phyloP scores from a whole-genome alignment of 495 filamentous ascomycete genomes.

The Letharia columbiana region DNA sequence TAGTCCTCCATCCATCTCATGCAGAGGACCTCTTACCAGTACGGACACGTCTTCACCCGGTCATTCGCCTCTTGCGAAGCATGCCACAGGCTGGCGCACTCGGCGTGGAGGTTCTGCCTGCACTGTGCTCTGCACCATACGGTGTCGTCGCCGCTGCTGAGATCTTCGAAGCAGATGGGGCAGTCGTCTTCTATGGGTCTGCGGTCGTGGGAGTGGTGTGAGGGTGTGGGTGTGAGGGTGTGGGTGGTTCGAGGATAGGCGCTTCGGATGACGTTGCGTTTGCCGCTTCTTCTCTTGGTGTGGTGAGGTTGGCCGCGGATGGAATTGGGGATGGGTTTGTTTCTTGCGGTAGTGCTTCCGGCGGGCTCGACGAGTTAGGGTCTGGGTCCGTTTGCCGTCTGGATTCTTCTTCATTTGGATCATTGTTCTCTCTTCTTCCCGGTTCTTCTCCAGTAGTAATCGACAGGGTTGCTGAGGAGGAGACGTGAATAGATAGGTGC shows the following conservation, averaged over 20 bases:
- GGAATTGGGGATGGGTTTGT: neutral
- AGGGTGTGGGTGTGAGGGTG: neutral
- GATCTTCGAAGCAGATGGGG: conserved; percentile 11
- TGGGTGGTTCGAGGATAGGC: neutral
- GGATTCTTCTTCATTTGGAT: neutral
- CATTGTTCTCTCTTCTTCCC: neutral
- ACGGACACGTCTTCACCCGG: conserved; percentile 3
- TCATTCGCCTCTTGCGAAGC: neutral
- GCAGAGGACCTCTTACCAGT: neutral
- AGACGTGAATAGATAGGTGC: too few relatives aligned
- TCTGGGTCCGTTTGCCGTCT: neutral
- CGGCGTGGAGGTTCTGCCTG: conserved; percentile 7
- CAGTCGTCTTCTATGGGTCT: conserved; percentile 9
- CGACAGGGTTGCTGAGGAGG: too few relatives aligned
- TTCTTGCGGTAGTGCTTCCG: neutral
- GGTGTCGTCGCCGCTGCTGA: neutral
- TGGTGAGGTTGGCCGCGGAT: neutral
- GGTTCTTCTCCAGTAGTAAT: neutral
- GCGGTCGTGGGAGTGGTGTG: neutral
- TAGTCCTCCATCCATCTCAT: neutral
- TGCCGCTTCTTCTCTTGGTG: neutral
- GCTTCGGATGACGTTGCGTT: neutral
- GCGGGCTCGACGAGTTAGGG: neutral
- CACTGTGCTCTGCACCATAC: conserved; percentile 5
- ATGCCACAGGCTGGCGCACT: conserved; percentile 2